A percentile compares a stretch with the other conserved stretches of the same genome.
Evolutionary conservation across 2,329 filamentous ascomycete genomes (phyloP).

Genomic region (Aspergillus tamarii): DNA sequence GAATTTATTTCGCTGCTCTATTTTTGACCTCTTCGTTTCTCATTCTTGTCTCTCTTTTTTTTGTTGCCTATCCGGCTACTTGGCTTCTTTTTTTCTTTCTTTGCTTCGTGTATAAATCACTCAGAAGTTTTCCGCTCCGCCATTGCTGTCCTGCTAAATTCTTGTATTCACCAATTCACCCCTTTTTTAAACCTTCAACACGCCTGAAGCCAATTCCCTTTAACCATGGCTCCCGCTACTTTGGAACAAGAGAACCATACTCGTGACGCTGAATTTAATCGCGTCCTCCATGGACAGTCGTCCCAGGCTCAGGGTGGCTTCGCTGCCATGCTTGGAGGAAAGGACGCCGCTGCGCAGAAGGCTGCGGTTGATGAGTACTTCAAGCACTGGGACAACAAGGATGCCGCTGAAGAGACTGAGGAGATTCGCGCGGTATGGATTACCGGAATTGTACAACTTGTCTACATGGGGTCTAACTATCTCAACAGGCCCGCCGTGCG

Average conservation of each 20-base stretch:
- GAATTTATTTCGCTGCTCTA: slow-evolving; percentile 1
- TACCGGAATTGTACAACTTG: background rate
- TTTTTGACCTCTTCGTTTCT: slow-evolving; percentile 9
- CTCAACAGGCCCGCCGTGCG: slow-evolving; percentile 68
- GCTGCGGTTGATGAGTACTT: slow-evolving; percentile 89
- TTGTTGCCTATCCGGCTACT: slow-evolving; percentile 6
- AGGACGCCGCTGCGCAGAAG: slow-evolving; percentile 77
- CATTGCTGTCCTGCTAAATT: background rate
- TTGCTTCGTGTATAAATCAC: background rate
- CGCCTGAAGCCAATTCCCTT: slow-evolving; percentile 10
- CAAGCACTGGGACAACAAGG: slow-evolving; percentile 93
- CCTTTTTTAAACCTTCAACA: slow-evolving; percentile 19
- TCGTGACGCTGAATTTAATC: slow-evolving; percentile 89
- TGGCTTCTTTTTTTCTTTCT: background rate
- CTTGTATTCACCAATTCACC: slow-evolving; percentile 15
- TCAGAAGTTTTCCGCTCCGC: background rate
- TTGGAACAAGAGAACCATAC: slow-evolving; percentile 82
- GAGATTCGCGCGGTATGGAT: slow-evolving; percentile 73
- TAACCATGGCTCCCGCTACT: slow-evolving; percentile 55
- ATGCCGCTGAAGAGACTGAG: slow-evolving; percentile 76
- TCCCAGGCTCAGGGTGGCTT: slow-evolving; percentile 72
- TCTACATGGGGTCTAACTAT: background rate
- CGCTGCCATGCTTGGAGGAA: slow-evolving; percentile 77
- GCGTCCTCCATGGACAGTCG: slow-evolving; percentile 79
- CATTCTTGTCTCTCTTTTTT: slow-evolving; percentile 8